Percentiles rank a stretch among this genome's conserved stretches.
Conservation (phyloP, 2,329 filamentous ascomycete genomes). For the Calonectria multiphialidica region DNA sequence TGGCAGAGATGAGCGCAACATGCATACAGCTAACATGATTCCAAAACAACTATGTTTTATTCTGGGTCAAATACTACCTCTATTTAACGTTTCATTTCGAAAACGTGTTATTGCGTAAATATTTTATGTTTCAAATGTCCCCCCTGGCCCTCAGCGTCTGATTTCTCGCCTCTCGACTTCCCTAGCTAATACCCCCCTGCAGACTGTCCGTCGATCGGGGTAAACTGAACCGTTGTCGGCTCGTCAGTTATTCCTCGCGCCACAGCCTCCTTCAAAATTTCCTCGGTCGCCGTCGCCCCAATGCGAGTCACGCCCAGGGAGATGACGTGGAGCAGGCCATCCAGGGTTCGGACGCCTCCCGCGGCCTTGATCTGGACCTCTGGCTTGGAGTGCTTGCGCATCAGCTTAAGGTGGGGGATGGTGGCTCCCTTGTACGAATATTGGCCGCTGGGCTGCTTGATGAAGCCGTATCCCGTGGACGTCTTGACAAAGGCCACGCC, state of each 20-base stretch:
- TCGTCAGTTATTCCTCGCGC: constrained; percentile 58
- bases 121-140: too few species aligned
- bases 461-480: constrained; percentile 71
- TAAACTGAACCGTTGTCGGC: constrained; percentile 33
- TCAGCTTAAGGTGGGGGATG: constrained; percentile 63
- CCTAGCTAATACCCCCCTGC: constrained; percentile 23
- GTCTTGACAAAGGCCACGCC: constrained; percentile 71
- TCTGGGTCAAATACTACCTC: too few species aligned
- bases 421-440: constrained; percentile 69
- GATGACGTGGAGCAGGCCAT: constrained; percentile 67
- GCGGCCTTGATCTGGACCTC: constrained; percentile 69
- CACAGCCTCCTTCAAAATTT: constrained; percentile 67
- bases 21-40: too few species aligned
- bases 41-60: too few species aligned
- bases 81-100: too few species aligned
- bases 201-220: constrained; percentile 6
- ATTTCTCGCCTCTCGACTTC: neutral
- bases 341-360: constrained; percentile 67
- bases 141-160: too few species aligned
- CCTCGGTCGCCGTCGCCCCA: constrained; percentile 66
- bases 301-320: constrained; percentile 66
- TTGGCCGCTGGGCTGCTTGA: constrained; percentile 63
- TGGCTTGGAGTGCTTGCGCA: constrained; percentile 58
- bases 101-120: too few species aligned
- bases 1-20: too few species aligned